These are phyloP conservation scores for Penicillium silybi DNA, from an alignment of 495 filamentous ascomycete species.

Conservation along the genomic window DNA sequence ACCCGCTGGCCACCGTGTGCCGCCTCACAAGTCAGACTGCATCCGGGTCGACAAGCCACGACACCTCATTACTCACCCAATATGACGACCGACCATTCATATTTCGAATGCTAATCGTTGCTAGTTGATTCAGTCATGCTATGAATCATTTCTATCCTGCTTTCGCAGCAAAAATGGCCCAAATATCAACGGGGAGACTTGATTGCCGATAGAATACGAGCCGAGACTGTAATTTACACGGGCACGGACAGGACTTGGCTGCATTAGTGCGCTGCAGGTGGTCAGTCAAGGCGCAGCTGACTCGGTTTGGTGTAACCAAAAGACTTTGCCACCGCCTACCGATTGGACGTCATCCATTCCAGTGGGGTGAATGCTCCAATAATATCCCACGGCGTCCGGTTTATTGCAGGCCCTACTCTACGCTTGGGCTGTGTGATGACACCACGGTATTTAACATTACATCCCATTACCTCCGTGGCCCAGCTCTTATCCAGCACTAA, in stretches of 20 bases:
- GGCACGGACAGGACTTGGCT: constrained; percentile 1
- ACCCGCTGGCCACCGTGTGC: constrained; percentile 1
- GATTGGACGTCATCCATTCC: no score
- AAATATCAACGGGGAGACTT: neutral
- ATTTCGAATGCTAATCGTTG: neutral
- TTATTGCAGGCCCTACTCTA: no score
- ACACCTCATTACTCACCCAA: constrained; percentile 4
- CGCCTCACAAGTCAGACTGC: constrained; percentile 1
- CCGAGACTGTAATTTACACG: constrained; percentile 1
- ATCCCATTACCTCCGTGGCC: neutral
- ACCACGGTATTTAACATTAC: constrained; percentile 1
- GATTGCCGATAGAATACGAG: constrained; percentile 7
- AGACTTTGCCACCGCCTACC: neutral
- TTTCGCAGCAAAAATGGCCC: neutral
- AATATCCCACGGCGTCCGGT: no score
- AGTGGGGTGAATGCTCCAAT: no score
- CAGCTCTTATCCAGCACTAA: no score
- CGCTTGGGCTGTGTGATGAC: no score
- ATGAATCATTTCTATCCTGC: neutral
- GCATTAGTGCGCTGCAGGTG: constrained; percentile 3
- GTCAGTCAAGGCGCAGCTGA: neutral
- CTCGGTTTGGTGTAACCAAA: neutral
- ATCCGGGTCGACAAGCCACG: constrained; percentile 1
- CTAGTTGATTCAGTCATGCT: neutral
- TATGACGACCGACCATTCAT: neutral